Evolutionary conservation across 176 grass and related monocot genomes (phyloP).

Genomic region (Olyra latifolia): DNA sequence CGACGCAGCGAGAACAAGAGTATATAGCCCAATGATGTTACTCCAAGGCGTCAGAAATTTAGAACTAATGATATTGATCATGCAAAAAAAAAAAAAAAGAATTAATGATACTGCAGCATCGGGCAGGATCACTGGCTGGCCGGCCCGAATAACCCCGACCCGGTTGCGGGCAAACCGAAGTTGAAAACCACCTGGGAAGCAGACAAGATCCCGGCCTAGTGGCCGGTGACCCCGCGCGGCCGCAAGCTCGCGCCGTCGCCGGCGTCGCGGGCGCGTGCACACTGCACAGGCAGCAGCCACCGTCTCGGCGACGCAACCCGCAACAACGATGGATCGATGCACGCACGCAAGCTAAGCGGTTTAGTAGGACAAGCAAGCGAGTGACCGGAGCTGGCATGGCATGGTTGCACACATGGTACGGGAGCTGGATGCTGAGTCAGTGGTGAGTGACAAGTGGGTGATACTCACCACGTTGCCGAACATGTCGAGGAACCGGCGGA

Average conservation of each 20-base stretch:
- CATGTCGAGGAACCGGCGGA: conserved; percentile 97
- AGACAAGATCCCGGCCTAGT: neutral
- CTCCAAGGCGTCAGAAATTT: neutral
- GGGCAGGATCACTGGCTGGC: neutral
- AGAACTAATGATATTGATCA: neutral
- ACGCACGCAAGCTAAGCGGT: neutral
- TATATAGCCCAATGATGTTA: neutral
- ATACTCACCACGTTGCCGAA: conserved; percentile 94
- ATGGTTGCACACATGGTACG: too few species aligned
- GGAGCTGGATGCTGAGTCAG: neutral
- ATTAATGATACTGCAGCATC: neutral
- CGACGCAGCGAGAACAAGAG: neutral
- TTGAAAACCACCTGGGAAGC: neutral
- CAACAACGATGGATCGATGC: neutral
- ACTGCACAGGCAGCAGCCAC: neutral
- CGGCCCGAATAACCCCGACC: neutral
- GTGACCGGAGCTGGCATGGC: neutral
- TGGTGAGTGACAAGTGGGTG: too few species aligned
- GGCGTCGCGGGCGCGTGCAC: neutral
- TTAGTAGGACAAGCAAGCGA: neutral
- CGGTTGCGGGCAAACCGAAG: neutral
- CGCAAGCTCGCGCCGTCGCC: neutral
- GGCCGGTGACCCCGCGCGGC: neutral
- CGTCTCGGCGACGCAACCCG: neutral
- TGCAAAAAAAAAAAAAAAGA: too few species aligned